Conservation (phyloP, 371 early-diverging fungal species). For the Mucor irregularis region DNA sequence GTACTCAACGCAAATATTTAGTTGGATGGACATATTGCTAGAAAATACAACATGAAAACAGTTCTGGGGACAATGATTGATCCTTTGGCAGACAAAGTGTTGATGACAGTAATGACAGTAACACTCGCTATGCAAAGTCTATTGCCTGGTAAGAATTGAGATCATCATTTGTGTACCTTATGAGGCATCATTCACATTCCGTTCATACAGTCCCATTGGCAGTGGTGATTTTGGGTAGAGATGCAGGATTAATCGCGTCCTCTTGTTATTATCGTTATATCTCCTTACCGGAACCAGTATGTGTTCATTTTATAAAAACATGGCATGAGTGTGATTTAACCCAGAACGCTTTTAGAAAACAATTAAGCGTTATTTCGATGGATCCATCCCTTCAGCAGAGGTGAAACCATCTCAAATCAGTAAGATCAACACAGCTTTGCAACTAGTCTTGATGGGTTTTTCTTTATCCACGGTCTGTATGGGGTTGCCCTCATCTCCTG, state of each 20-base stretch:
- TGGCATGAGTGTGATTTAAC: too few species aligned
- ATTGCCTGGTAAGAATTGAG: constrained; percentile 79
- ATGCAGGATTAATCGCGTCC: constrained; percentile 76
- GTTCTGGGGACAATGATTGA: constrained; percentile 91
- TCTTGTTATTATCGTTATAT: constrained; percentile 87
- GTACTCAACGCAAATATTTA: constrained; percentile 13
- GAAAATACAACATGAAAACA: constrained; percentile 83
- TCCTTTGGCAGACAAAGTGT: constrained; percentile 94
- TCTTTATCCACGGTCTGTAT: constrained; percentile 60
- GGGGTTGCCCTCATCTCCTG: constrained; percentile 27
- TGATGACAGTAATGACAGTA: constrained; percentile 91
- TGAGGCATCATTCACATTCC: too few species aligned
- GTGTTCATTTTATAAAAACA: background rate
- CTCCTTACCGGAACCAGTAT: constrained; percentile 84
- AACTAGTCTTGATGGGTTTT: constrained; percentile 77
- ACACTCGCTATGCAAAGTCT: constrained; percentile 74
- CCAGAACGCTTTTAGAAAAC: constrained; percentile 75
- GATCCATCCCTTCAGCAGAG: constrained; percentile 89
- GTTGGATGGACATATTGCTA: constrained; percentile 93
- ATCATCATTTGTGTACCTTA: too few species aligned
- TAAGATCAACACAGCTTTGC: constrained; percentile 92
- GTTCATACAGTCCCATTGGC: constrained; percentile 78
- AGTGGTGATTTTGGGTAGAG: constrained; percentile 84
- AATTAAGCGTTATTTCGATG: constrained; percentile 81
- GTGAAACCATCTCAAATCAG: constrained; percentile 87